phyloP scores from a whole-genome alignment of 495 filamentous ascomycete species.

The Penicillium arizonense region DNA sequence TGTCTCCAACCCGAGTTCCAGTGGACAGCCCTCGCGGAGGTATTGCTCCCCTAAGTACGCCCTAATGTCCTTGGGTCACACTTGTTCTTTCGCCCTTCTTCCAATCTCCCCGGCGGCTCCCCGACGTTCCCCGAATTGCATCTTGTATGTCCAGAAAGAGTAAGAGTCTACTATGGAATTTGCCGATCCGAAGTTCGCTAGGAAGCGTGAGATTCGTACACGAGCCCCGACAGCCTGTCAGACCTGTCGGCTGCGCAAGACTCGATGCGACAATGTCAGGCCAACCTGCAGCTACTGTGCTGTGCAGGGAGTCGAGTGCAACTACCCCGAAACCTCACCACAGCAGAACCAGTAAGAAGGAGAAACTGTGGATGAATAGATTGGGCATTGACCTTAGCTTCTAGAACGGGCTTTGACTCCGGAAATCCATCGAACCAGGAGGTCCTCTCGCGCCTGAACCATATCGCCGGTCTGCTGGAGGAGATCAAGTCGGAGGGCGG shows the following conservation, averaged over 20 bases:
- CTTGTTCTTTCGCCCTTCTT: slow-evolving; percentile 8
- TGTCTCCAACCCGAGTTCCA: slow-evolving; percentile 2
- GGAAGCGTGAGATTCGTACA: slow-evolving; percentile 28
- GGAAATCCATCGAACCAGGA: slow-evolving; percentile 17
- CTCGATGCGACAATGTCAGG: slow-evolving; percentile 29
- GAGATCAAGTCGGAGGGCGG: slow-evolving; percentile 21
- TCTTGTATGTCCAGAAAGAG: slow-evolving; percentile 5
- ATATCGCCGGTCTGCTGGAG: slow-evolving; percentile 23
- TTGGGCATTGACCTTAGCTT: slow-evolving; percentile 1
- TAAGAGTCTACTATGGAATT: slow-evolving; percentile 17
- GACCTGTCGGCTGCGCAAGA: slow-evolving; percentile 29
- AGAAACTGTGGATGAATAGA: neutral
- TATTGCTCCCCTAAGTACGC: slow-evolving; percentile 10
- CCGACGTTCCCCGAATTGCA: slow-evolving; percentile 12
- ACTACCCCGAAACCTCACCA: slow-evolving; percentile 27
- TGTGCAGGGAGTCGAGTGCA: slow-evolving; percentile 22
- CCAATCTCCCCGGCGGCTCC: slow-evolving; percentile 18
- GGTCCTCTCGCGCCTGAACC: slow-evolving; percentile 20
- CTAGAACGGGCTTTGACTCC: slow-evolving; percentile 18
- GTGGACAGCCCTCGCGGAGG: neutral
- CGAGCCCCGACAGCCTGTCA: slow-evolving; percentile 30
- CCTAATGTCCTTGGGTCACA: slow-evolving; percentile 12
- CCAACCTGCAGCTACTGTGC: slow-evolving; percentile 29
- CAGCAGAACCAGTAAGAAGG: slow-evolving; percentile 21
- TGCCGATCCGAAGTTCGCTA: slow-evolving; percentile 9